Percentiles rank a stretch among this genome's conserved stretches.
These are phyloP conservation scores for Aspergillus nomiae DNA, from an alignment of 2,329 filamentous ascomycete species.

Conservation along the genomic window DNA sequence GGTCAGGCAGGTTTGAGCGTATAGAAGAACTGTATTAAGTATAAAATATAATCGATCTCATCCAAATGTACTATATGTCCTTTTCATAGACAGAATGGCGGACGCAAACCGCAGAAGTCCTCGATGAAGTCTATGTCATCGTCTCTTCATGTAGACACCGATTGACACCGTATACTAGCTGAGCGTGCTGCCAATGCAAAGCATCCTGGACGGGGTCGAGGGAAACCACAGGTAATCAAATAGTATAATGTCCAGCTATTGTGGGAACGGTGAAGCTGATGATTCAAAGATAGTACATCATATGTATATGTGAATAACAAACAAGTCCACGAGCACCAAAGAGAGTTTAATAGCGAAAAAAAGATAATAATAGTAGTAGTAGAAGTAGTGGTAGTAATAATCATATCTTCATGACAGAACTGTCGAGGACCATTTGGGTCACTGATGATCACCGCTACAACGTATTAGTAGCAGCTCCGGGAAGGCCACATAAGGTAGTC, in stretches of 20 bases:
- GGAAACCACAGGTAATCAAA: background rate
- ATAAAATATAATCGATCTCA: background rate
- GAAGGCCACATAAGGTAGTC: background rate
- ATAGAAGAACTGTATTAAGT: background rate
- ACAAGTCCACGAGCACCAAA: background rate
- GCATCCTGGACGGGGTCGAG: background rate
- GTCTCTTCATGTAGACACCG: constrained; percentile 7
- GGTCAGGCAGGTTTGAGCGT: background rate
- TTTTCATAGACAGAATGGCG: background rate
- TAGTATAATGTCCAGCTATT: background rate
- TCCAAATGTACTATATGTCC: background rate
- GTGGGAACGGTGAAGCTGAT: background rate
- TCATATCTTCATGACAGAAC: background rate
- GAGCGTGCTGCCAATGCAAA: background rate
- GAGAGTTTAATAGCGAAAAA: background rate
- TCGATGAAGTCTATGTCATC: background rate
- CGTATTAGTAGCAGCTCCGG: background rate
- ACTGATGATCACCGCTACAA: background rate
- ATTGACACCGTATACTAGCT: background rate
- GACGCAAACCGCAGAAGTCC: background rate
- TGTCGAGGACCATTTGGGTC: background rate
- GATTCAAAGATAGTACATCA: background rate
- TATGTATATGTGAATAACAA: background rate
- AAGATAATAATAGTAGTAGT: too few relatives aligned
- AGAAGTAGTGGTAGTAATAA: background rate